Evolutionary conservation across 805 yeast species (phyloP), one percentile per base, ranked within the genome.

Genomic region (Diddensiella santjacobensis): DNA sequence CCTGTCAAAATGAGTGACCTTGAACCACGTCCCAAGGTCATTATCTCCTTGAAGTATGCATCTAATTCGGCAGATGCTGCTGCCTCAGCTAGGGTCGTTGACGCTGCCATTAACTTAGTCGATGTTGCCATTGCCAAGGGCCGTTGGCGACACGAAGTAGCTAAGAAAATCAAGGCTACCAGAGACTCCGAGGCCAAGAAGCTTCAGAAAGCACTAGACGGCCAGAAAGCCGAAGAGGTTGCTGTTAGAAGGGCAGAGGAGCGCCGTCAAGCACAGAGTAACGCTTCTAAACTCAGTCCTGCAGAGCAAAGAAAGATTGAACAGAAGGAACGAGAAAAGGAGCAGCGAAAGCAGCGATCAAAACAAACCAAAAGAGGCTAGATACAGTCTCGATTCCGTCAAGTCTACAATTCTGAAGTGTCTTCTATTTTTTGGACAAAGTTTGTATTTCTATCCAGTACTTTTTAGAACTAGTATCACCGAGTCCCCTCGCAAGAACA

Each of bases 401-500:
- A n/a, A n/a, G n/a, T n/a, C n/a, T n/a, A n/a, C n/a, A n/a, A n/a
- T n/a, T n/a, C n/a, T n/a, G n/a, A n/a, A n/a, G n/a, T n/a, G n/a
- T n/a, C n/a, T n/a, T n/a, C n/a, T n/a, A n/a, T n/a, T n/a, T 40
- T 10, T 10, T 26, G 13, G 13, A 26, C 13, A 26, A 26, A 8
- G 13, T 10, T 10, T 26, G 31, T 3, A n/a, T 19, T 18, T 15
- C 46, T 45, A 52, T 15, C 46, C 52, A 13, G 58, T 42, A 15
- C 56, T 49, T 41, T 52, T 55, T 56, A 87, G 72, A 4, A 93
- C 81, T 26, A 93, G 82, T 48, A 93, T 86, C 18, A 93, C 96
- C 0, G 96, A 86, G 66, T 93, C 99, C 1, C 99, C 99, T 67
- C 99, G 77, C 35, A 93, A 71, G 61, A 93, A 93, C 78, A 93